Percentiles rank a stretch among this genome's conserved stretches.
These are phyloP conservation scores for Porphyridium purpureum DNA, from an alignment of 23 red algal species.

Conservation along the genomic window DNA sequence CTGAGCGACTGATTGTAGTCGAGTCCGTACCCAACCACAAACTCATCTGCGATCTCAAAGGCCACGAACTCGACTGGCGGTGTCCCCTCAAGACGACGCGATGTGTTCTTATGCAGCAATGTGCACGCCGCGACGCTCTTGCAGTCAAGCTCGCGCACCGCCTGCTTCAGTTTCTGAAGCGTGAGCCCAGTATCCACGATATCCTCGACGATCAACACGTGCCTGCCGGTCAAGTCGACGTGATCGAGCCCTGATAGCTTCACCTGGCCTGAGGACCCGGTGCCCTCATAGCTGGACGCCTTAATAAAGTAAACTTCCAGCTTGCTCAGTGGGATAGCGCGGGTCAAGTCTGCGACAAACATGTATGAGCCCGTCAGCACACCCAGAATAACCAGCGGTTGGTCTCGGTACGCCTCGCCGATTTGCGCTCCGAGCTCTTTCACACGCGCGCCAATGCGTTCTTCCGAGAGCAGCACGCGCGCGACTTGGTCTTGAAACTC, in stretches of 20 bases:
- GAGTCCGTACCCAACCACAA: conserved; percentile 95
- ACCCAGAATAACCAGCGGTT: conserved; percentile 27
- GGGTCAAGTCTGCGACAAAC: conserved; percentile 70
- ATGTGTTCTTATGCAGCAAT: conserved; percentile 64
- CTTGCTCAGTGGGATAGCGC: conserved; percentile 25
- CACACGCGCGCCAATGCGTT: conserved; percentile 4
- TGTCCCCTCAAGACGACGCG: conserved; percentile 17
- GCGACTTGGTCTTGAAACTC: conserved; percentile 3
- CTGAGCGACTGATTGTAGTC: conserved; percentile 70
- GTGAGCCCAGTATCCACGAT: conserved; percentile 96
- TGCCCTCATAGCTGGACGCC: conserved; percentile 64
- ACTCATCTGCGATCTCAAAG: conserved; percentile 66
- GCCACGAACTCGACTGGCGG: conserved; percentile 58
- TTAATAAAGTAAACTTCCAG: conserved; percentile 49
- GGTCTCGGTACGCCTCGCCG: conserved; percentile 5
- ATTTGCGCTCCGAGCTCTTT: conserved; percentile 12
- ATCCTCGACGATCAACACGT: conserved; percentile 91
- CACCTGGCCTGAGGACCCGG: conserved; percentile 46
- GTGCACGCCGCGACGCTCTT: conserved; percentile 37
- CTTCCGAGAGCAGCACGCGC: conserved; percentile 5
- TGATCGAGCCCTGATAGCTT: conserved; percentile 41
- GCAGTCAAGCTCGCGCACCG: conserved; percentile 22
- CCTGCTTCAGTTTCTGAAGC: conserved; percentile 22
- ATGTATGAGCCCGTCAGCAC: conserved; percentile 83
- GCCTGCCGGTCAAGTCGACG: conserved; percentile 27